phyloP scores from a whole-genome alignment of 768 basidiomycete species.

The Lactarius deliciosus region DNA sequence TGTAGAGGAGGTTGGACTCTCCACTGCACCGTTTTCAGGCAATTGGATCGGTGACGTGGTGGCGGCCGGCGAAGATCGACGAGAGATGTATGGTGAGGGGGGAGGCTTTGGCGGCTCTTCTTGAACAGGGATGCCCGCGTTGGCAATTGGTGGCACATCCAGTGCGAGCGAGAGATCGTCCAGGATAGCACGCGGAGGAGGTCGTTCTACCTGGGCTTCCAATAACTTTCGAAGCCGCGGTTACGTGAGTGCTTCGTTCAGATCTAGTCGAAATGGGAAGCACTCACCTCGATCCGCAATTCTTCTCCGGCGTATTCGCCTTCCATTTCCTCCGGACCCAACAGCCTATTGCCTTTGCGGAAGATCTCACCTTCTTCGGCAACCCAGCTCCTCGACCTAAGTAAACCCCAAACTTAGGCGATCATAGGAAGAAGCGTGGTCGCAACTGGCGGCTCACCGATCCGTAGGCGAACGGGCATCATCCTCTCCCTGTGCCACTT shows the following conservation, averaged over 20 bases:
- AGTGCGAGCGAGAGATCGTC: constrained; percentile 47
- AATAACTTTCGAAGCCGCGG: constrained; percentile 53
- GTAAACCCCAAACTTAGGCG: not conserved
- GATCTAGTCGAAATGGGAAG: constrained; percentile 11
- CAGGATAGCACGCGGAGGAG: constrained; percentile 68
- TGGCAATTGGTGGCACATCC: constrained; percentile 21
- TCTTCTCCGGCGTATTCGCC: constrained; percentile 89
- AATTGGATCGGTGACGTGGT: constrained; percentile 5
- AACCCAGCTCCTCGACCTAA: constrained; percentile 78
- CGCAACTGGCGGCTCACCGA: constrained; percentile 16
- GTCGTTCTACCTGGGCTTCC: constrained; percentile 83
- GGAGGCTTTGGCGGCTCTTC: constrained; percentile 42
- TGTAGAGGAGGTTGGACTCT: constrained; percentile 12
- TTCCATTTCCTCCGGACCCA: constrained; percentile 86
- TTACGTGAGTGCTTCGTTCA: not conserved
- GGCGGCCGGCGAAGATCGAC: constrained; percentile 49
- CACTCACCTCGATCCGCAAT: constrained; percentile 69
- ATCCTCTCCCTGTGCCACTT: constrained; percentile 38
- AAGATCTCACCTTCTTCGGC: constrained; percentile 97
- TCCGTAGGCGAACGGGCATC: constrained; percentile 28
- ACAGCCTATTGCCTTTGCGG: constrained; percentile 79
- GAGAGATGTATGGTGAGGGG: constrained; percentile 61
- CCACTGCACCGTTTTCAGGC: not conserved
- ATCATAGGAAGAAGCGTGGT: not conserved
- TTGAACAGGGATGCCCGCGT: constrained; percentile 22